Percentiles rank a stretch among this genome's conserved stretches.
Evolutionary conservation across 2,329 filamentous ascomycete species (phyloP).

Genomic region (Pyrenochaeta sp.): DNA sequence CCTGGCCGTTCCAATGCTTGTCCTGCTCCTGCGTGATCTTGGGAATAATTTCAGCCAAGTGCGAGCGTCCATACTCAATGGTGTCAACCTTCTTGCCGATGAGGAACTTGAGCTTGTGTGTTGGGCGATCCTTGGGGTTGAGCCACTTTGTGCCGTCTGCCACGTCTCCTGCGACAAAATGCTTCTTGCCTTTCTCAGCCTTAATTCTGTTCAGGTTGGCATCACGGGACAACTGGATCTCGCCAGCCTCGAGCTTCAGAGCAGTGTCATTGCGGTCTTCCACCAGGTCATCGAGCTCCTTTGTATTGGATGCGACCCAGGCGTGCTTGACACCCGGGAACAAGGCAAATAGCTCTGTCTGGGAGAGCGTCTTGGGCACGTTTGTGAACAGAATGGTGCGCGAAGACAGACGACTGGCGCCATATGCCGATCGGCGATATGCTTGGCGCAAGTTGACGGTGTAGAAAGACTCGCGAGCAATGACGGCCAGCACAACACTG

Average conservation of each 20-base stretch:
- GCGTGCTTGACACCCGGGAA: slow-evolving; percentile 52
- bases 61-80: slow-evolving; percentile 82
- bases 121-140: slow-evolving; percentile 51
- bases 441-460: slow-evolving; percentile 60
- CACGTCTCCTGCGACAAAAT: slow-evolving; percentile 53
- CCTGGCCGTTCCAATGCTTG: slow-evolving; percentile 71
- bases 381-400: slow-evolving; percentile 59
- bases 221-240: slow-evolving; percentile 54
- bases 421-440: slow-evolving; percentile 55
- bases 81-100: slow-evolving; percentile 67
- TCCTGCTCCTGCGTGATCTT: slow-evolving; percentile 73
- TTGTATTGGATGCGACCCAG: slow-evolving; percentile 58
- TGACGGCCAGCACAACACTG: slow-evolving; percentile 53
- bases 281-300: slow-evolving; percentile 55
- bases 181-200: slow-evolving; percentile 61
- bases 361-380: slow-evolving; percentile 53
- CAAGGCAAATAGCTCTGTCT: slow-evolving; percentile 51
- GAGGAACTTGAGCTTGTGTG: slow-evolving; percentile 51
- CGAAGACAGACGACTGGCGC: slow-evolving; percentile 56
- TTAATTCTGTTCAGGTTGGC: slow-evolving; percentile 75
- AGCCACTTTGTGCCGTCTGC: slow-evolving; percentile 54
- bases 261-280: slow-evolving; percentile 55
- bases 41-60: slow-evolving; percentile 76
- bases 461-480: slow-evolving; percentile 57
- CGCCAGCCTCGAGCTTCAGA: slow-evolving; percentile 54